Evolutionary conservation across 148 eudicot genomes (phyloP), one percentile per base, ranked within the genome.

Genomic region (Spergularia bocconei): DNA sequence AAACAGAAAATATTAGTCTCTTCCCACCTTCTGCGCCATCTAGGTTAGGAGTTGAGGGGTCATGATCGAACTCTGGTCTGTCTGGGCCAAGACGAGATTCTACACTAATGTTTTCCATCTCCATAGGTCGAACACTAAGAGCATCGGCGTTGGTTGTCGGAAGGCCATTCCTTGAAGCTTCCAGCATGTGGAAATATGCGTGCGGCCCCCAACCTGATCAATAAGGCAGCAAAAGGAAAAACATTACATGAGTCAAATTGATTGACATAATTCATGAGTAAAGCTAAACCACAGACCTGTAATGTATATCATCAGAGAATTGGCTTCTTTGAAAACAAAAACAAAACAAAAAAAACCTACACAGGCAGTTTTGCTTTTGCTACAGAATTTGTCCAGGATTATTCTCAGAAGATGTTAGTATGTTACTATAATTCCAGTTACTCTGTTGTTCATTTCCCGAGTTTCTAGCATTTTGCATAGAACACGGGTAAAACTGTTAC

Each of bases 141-240:
- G 77, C 74, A 60, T 79, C 75, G 11, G 17, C 50, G 21, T 52
- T 69, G 68, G 61, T 54, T 36, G 83, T 52, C 36, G 81, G 54
- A 72, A 72, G 50, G 20, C 73, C 82, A 61, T 81, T 83, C 54
- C 80, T 79, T 16, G 91, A 86, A n/a, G 85, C 87, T 17, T 87
- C 91, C 53, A 91, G 83, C 92, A 84, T 86, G 70, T 76, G 85
- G 75, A 93, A 88, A 67, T 91, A 93, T 6, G 92, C 81, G 80
- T 88, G 90, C 13, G 98, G 98, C 39, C 89, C 95, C 98, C 95
- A 91, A 75, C 98, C 98, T 93, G 91, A 55, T 38, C 4, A 63
- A 64, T 23, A 67, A n/a, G 50, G 61, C 39, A 48, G 38, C n/a
- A 44, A 47, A 78, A 59, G 23, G 25, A 58, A 33, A 71, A 55